These are phyloP conservation scores for Auriscalpium orientale DNA, from an alignment of 768 basidiomycete genomes.

Conservation along the genomic window DNA sequence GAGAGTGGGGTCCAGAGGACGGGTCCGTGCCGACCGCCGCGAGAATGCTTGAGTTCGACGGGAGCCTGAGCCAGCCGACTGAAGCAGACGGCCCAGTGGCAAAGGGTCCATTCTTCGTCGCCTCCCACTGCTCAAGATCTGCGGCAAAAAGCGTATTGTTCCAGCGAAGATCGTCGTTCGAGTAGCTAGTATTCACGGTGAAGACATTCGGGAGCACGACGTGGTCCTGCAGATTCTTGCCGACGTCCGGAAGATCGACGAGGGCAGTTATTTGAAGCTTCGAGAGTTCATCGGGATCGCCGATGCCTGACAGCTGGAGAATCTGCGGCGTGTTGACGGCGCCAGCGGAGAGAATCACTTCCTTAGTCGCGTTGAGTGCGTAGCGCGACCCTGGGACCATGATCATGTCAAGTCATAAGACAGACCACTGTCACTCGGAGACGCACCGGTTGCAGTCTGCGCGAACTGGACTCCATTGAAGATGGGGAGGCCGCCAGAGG, in stretches of 20 bases:
- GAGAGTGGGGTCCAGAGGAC: no score
- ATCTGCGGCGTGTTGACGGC: neutral
- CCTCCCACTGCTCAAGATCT: no score
- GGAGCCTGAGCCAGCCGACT: no score
- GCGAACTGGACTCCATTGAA: slow-evolving; percentile 1
- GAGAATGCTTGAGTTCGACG: no score
- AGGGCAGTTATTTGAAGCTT: neutral
- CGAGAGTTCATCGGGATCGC: neutral
- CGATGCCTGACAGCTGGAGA: neutral
- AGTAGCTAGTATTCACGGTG: no score
- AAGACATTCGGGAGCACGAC: neutral
- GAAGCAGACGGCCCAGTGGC: no score
- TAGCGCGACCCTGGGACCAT: neutral
- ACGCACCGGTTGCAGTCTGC: neutral
- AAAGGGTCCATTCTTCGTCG: no score
- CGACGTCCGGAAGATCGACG: neutral
- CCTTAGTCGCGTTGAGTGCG: neutral
- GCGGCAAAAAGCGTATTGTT: no score
- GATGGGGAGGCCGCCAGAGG: neutral
- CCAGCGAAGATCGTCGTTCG: no score
- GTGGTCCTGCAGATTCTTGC: slow-evolving; percentile 1
- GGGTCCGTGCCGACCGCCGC: no score
- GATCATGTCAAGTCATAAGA: neutral
- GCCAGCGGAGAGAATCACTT: slow-evolving; percentile 1
- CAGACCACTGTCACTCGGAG: neutral